Percentiles rank a stretch among this genome's conserved stretches.
phyloP scores from a whole-genome alignment of 495 filamentous ascomycete species.

The Podospora appendiculata region DNA sequence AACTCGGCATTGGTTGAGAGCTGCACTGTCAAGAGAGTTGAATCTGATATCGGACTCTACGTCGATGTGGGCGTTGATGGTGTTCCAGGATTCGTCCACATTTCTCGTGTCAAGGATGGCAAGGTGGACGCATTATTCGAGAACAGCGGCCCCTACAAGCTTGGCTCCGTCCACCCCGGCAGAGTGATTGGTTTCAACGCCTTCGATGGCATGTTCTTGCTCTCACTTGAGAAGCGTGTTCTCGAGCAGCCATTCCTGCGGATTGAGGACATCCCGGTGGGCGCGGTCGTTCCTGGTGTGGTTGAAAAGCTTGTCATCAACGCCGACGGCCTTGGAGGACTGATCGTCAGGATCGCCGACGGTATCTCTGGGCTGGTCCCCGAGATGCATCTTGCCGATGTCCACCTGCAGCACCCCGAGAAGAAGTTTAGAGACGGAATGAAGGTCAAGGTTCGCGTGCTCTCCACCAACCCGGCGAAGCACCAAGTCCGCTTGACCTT shows the following conservation, averaged over 20 bases:
- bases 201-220: slow-evolving; percentile 76
- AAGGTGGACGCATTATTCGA: slow-evolving; percentile 75
- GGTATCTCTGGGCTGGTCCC: slow-evolving; percentile 81
- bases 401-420: slow-evolving; percentile 83
- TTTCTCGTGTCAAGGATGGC: slow-evolving; percentile 79
- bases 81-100: slow-evolving; percentile 82
- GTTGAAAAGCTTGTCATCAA: slow-evolving; percentile 78
- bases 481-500: slow-evolving; percentile 78
- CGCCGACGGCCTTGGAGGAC: slow-evolving; percentile 60
- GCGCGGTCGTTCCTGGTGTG: slow-evolving; percentile 72
- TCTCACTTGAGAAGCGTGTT: slow-evolving; percentile 73
- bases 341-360: slow-evolving; percentile 77
- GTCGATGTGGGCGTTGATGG: slow-evolving; percentile 68
- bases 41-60: slow-evolving; percentile 70
- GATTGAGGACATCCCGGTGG: slow-evolving; percentile 79
- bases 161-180: slow-evolving; percentile 68
- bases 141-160: slow-evolving; percentile 65
- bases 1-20: slow-evolving; percentile 69
- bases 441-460: slow-evolving; percentile 71
- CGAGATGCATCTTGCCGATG: slow-evolving; percentile 81
- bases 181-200: slow-evolving; percentile 79
- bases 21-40: slow-evolving; percentile 68
- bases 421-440: slow-evolving; percentile 89
- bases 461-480: slow-evolving; percentile 70
- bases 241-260: slow-evolving; percentile 84